Conservation (phyloP, 768 basidiomycete species). For the Tricholoma saponaceum region DNA sequence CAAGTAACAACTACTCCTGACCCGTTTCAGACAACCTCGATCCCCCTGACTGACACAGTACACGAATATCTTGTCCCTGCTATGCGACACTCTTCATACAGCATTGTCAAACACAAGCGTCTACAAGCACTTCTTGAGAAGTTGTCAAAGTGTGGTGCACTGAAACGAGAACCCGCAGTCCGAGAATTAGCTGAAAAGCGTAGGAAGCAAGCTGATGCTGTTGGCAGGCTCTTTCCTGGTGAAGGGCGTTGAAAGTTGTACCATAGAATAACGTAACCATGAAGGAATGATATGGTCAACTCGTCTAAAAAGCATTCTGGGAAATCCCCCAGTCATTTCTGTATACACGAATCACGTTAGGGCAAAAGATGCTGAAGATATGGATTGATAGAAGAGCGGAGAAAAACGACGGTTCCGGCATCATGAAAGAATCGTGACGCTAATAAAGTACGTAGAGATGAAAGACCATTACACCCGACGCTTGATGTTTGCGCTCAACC, state of each 20-base stretch:
- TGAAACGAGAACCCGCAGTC: conserved; percentile 52
- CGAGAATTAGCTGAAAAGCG: conserved; percentile 70
- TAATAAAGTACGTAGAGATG: conserved; percentile 43
- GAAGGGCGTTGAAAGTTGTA: conserved; percentile 45
- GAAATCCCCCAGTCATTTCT: conserved; percentile 22
- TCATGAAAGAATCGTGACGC: conserved; percentile 60
- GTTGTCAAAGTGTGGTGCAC: conserved; percentile 62
- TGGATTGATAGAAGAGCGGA: conserved; percentile 32
- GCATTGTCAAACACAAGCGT: conserved; percentile 63
- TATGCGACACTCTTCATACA: conserved; percentile 63
- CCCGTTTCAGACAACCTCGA: conserved; percentile 54
- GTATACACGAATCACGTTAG: conserved; percentile 27
- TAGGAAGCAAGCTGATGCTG: conserved; percentile 72
- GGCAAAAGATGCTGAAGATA: conserved; percentile 26
- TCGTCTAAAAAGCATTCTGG: conserved; percentile 32
- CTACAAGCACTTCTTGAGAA: conserved; percentile 77
- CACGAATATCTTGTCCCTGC: conserved; percentile 76
- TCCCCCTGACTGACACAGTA: conserved; percentile 69
- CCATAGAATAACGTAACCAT: background rate
- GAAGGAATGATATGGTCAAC: conserved; percentile 20
- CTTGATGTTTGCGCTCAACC: conserved; percentile 91
- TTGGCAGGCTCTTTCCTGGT: conserved; percentile 71
- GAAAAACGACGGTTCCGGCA: conserved; percentile 43
- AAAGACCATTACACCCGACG: conserved; percentile 60
- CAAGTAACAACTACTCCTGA: conserved; percentile 8